Conservation (phyloP, 257 asterid genomes). For the Scutellaria baicalensis region DNA sequence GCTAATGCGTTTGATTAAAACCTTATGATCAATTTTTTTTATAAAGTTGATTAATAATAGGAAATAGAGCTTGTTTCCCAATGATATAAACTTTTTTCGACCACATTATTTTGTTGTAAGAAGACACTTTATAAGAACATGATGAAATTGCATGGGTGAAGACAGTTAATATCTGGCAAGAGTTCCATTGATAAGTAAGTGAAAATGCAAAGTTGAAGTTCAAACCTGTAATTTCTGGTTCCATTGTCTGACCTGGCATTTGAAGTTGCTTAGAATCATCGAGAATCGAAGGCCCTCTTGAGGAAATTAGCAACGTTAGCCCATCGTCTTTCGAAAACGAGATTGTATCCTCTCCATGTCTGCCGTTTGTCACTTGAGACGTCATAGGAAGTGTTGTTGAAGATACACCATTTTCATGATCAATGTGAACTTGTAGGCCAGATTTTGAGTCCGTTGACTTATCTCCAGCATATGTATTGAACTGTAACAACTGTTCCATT, state of each 20-base stretch:
- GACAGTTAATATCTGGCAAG: background rate
- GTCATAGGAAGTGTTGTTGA: slow-evolving; percentile 12
- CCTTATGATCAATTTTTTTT: background rate
- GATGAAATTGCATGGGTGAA: background rate
- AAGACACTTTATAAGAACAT: too few relatives aligned
- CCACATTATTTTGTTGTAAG: too few relatives aligned
- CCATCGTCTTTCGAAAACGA: slow-evolving; percentile 36
- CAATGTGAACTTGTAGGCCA: slow-evolving; percentile 13
- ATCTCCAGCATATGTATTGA: slow-evolving; percentile 14
- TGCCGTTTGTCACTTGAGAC: slow-evolving; percentile 26
- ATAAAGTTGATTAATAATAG: too few relatives aligned
- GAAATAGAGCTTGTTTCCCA: too few relatives aligned
- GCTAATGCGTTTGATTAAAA: background rate
- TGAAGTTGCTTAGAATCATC: slow-evolving; percentile 20
- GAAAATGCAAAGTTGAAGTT: background rate
- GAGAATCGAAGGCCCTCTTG: slow-evolving; percentile 22
- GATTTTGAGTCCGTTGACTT: slow-evolving; percentile 18
- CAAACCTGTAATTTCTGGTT: slow-evolving; percentile 35
- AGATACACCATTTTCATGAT: slow-evolving; percentile 15
- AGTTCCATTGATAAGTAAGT: background rate
- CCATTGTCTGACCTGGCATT: slow-evolving; percentile 19
- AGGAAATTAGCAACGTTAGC: slow-evolving; percentile 31
- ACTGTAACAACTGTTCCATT: slow-evolving; percentile 18
- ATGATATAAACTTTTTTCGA: too few relatives aligned
- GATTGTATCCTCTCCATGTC: slow-evolving; percentile 14